Evolutionary conservation across 129 eudicot species (phyloP).

Genomic region (Lactuca sativa): DNA sequence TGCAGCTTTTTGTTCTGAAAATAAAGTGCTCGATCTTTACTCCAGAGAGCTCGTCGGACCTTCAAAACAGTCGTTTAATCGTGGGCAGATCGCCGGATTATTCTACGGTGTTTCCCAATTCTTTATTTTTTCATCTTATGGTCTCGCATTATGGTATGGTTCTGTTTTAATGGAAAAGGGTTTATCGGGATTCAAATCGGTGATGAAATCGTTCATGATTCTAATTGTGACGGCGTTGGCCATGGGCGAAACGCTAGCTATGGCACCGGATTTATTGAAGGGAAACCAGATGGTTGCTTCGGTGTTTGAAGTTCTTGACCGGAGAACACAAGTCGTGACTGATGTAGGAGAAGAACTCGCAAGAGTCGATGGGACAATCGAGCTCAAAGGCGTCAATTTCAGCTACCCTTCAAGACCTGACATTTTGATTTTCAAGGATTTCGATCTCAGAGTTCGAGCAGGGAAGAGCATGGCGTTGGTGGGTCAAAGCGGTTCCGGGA

Average conservation of each 20-base stretch:
- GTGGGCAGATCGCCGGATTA: conserved; percentile 94
- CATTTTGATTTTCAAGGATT: conserved; percentile 70
- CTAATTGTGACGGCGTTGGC: conserved; percentile 93
- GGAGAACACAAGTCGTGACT: conserved; percentile 65
- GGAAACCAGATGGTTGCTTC: conserved; percentile 99
- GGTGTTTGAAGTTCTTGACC: conserved; percentile 87
- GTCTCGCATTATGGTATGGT: conserved; percentile 99
- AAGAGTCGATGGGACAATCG: conserved; percentile 76
- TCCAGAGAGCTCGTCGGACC: conserved; percentile 89
- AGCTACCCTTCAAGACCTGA: conserved; percentile 97
- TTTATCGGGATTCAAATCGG: conserved; percentile 75
- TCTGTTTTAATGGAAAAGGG: conserved; percentile 88
- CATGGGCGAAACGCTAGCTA: conserved; percentile 97
- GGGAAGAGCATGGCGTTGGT: conserved; percentile 92
- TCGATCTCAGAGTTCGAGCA: conserved; percentile 65
- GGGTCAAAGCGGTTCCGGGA: conserved; percentile 99
- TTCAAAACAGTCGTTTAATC: conserved; percentile 68
- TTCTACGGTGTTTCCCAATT: conserved; percentile 90
- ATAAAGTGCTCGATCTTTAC: conserved; percentile 82
- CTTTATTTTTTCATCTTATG: conserved; percentile 93
- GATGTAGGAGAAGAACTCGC: conserved; percentile 86
- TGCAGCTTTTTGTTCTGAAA: conserved; percentile 97
- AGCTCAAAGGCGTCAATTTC: conserved; percentile 75
- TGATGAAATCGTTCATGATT: conserved; percentile 98
- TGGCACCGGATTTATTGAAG: conserved; percentile 94